Evolutionary conservation across 2,329 filamentous ascomycete species (phyloP), one percentile per base, ranked within the genome.

Genomic region (Plectosphaerella sp.): DNA sequence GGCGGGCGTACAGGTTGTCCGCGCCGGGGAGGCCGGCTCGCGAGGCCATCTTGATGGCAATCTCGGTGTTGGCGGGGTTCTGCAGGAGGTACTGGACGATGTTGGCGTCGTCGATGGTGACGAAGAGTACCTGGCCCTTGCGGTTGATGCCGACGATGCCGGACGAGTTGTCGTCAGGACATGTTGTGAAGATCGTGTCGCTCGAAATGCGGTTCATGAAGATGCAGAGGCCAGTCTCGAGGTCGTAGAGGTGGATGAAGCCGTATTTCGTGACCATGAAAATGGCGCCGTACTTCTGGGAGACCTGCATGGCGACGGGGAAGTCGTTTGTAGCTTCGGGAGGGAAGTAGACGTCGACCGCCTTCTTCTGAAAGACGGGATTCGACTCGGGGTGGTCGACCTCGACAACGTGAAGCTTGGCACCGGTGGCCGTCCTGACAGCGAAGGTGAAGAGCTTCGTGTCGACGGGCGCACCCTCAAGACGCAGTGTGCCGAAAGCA

Each of bases 201-300:
- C 91, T 96, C 35, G 94, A 99, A 65, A 99, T 99, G 62, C 95
- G 88, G 80, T 99, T 99, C 91, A 99, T 95, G 82, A 97, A 99
- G 67, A 99, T 94, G 69, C 91, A 95, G 12, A 88, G 89, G 53
- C 90, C 95, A 8, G 89, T 94, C 77, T 99, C 95, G 52, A 99
- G 84, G 66, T 99, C 95, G 74, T 99, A 97, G 22, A 99, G 83
- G 73, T 99, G 94, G 63, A 99, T 97, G 74, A 97, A 99, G 50
- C 94, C 94, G 65, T 97, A 99, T 72, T 99, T 99, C 52, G 94
- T 99, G 57, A 99, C 91, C 64, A 99, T 84, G 73, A 97, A 97
- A 64, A 99, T 87, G 67, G 99, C 86, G 65, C 92, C 93, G 72
- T 99, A 99, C 74, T 94, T 96, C 65, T 91, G 86, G 4, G 94